These are phyloP conservation scores for Syncephalis plumigaleata DNA, from an alignment of 371 early-diverging fungal species.

Conservation along the genomic window DNA sequence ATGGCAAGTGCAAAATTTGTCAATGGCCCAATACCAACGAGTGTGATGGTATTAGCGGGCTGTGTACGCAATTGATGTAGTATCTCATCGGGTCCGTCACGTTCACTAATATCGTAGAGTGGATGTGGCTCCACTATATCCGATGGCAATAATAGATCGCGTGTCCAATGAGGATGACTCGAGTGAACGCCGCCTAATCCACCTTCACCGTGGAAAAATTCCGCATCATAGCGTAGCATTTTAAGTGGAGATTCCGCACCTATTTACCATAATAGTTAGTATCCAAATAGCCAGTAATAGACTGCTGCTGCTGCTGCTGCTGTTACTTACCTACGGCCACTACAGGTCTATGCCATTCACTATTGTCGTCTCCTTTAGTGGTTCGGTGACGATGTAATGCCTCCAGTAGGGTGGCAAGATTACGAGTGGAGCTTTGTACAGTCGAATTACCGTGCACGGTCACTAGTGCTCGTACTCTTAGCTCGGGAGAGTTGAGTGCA, in stretches of 20 bases:
- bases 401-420: constrained; percentile 9
- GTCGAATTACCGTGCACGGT: constrained; percentile 27
- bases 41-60: constrained; percentile 18
- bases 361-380: constrained; percentile 1
- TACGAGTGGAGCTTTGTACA: constrained; percentile 16
- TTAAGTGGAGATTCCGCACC: constrained; percentile 21
- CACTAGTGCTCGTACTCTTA: constrained; percentile 26
- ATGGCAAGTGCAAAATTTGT: constrained; percentile 35
- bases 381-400: constrained; percentile 9
- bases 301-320: too few relatives aligned
- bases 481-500: constrained; percentile 21
- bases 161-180: not conserved
- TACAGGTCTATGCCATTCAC: constrained; percentile 1
- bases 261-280: not conserved
- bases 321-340: not conserved
- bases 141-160: constrained; percentile 1
- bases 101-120: constrained; percentile 8
- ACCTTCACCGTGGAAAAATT: constrained; percentile 27
- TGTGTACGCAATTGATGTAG: constrained; percentile 12
- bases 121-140: constrained; percentile 7
- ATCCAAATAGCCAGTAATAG: not conserved
- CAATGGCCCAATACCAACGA: constrained; percentile 31
- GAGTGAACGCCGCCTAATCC: constrained; percentile 21
- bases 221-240: constrained; percentile 11
- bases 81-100: constrained; percentile 3